Evolutionary conservation across 768 basidiomycete genomes (phyloP), one percentile per base, ranked within the genome.

Genomic region (Rickenella mellea): DNA sequence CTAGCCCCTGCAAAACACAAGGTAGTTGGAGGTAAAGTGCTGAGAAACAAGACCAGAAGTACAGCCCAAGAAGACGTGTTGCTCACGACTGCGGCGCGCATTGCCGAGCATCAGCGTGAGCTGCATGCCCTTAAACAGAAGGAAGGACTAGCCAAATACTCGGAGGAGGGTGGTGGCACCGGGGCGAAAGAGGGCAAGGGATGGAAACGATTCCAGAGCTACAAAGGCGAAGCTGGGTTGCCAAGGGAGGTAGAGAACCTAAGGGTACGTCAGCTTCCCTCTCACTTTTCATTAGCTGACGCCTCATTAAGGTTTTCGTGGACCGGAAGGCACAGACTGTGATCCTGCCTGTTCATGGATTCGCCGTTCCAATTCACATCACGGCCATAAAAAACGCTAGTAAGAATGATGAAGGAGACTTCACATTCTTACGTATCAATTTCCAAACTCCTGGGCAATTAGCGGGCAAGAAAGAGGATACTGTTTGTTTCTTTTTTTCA

Each of bases 381-480:
- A 94, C 94, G 56, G 91, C 91, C 1, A 90, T 99, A 49, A 98
- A 99, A 66, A 98, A 94, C 57, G 87, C 84, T 24, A 92, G 86
- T 69, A 98, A 98, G 67, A 96, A 78, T 49, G 94, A 99, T 48
- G 96, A 98, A 62, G 89, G 87, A 5, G 91, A 98, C 39, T 87
- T 82, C 58, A 93, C 92, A 0, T 90, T 88, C 54, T 73, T 99
- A 41, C 79, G 96, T 2, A 91, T 99, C 61, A 98, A 98, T 63
- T 97, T 98, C 67, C 92, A 97, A 60, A 96, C 94, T 0, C 96
- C 96, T 9, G 96, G 96, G 38, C 92, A 97, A 55, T 78, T 97
- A 20, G 85, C 91, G 0, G 94, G 96, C 21, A 97, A 94, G 69
- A 98, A 99, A 65, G 96, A 99, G 58, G 96, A 98, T 50, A 97